Evolutionary conservation across 306 rosid genomes (phyloP).

Genomic region (Gynostemma pentaphyllum): DNA sequence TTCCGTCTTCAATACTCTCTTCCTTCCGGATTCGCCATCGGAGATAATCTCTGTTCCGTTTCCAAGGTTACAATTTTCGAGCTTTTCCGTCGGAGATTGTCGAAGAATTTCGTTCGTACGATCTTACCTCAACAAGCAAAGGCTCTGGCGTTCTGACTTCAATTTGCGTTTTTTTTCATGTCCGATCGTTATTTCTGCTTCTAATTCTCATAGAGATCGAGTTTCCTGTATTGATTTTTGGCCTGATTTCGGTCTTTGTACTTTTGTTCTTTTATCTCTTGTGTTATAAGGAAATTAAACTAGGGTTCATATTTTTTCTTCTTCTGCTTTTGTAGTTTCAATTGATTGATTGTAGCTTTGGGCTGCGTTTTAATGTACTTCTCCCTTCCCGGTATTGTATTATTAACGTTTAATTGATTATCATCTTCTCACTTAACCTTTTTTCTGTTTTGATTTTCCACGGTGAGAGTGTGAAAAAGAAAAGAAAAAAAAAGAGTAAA

Average conservation of each 20-base stretch:
- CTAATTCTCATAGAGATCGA: not conserved
- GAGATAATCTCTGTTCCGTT: not conserved
- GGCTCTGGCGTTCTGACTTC: not conserved
- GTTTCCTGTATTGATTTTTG: constrained; percentile 3
- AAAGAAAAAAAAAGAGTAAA: not conserved
- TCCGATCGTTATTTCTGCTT: constrained; percentile 3
- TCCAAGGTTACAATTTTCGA: not conserved
- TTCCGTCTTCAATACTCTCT: not conserved
- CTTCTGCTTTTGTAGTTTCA: not conserved
- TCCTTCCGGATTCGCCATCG: not conserved
- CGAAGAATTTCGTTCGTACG: not conserved
- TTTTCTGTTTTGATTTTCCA: constrained; percentile 7
- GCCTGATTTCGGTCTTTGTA: constrained; percentile 15
- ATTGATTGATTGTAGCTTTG: constrained; percentile 15
- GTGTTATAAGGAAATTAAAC: constrained; percentile 4
- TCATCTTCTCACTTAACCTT: constrained; percentile 3
- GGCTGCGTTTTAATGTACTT: constrained; percentile 12
- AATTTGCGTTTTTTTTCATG: not conserved
- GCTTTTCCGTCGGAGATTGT: not conserved
- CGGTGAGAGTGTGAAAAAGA: constrained; percentile 1
- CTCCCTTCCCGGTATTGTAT: constrained; percentile 14
- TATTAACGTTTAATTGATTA: constrained; percentile 9
- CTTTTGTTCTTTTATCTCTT: constrained; percentile 1
- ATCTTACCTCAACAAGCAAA: not conserved
- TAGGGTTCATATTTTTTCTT: constrained; percentile 3